Evolutionary conservation across 441 rosid genomes (phyloP).

Genomic region (Bocquillonia castaneifolia): DNA sequence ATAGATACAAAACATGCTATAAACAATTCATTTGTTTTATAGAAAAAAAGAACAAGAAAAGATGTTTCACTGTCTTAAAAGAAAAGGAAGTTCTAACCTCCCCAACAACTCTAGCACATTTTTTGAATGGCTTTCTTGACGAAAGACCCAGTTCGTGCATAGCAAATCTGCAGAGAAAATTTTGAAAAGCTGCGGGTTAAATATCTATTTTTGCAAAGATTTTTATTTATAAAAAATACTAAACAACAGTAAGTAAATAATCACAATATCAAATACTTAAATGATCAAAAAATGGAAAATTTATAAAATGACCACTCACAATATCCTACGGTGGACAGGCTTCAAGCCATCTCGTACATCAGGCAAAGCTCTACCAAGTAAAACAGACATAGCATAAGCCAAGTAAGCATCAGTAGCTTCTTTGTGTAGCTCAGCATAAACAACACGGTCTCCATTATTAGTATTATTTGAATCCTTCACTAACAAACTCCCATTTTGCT

Average conservation of each 20-base stretch:
- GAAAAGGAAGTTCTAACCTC: conserved; percentile 48
- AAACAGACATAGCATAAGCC: conserved; percentile 86
- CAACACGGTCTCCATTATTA: conserved; percentile 40
- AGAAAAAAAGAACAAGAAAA: not conserved
- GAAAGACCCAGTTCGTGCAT: conserved; percentile 95
- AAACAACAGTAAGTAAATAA: not conserved
- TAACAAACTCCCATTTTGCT: conserved; percentile 39
- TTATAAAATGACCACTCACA: conserved; percentile 40
- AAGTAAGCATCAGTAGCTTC: conserved; percentile 87
- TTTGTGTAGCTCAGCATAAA: conserved; percentile 72
- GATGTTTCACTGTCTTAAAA: not conserved
- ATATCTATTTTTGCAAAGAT: not conserved
- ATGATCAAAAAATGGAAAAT: not conserved
- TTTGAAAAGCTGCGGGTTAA: not conserved
- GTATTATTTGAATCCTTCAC: conserved; percentile 32
- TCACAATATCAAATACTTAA: no score
- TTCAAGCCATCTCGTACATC: conserved; percentile 89
- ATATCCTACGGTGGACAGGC: conserved; percentile 85
- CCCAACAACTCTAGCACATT: conserved; percentile 98
- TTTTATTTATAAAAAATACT: not conserved
- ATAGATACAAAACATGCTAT: not conserved
- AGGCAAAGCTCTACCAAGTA: conserved; percentile 90
- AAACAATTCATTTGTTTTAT: not conserved
- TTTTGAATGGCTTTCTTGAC: conserved; percentile 84
- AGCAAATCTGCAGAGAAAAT: conserved; percentile 54